Percentiles rank a stretch among this genome's conserved stretches.
Evolutionary conservation across 768 basidiomycete species (phyloP).

Genomic region (Exsudoporus frostii): DNA sequence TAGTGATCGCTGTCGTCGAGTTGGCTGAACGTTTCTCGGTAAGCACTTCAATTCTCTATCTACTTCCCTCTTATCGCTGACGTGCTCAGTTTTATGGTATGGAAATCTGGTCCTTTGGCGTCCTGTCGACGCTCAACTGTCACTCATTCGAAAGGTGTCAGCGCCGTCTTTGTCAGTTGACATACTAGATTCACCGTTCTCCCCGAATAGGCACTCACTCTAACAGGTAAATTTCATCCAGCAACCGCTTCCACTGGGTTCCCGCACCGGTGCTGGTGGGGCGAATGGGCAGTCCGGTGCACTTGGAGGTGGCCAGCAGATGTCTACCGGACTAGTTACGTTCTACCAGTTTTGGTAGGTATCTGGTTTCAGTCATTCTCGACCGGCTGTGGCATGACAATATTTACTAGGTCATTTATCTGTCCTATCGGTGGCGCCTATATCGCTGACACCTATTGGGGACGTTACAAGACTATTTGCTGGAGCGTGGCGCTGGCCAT

Average conservation of each 20-base stretch:
- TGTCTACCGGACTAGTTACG: slow-evolving; percentile 67
- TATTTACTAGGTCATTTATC: slow-evolving; percentile 57
- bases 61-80: background rate
- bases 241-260: slow-evolving; percentile 60
- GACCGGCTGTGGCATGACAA: background rate
- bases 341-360: slow-evolving; percentile 71
- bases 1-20: slow-evolving; percentile 66
- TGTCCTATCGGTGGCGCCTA: slow-evolving; percentile 69
- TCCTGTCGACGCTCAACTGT: background rate
- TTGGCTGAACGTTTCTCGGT: slow-evolving; percentile 74
- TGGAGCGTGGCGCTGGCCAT: slow-evolving; percentile 57
- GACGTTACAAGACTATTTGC: slow-evolving; percentile 72
- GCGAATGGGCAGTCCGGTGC: slow-evolving; percentile 60
- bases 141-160: slow-evolving; percentile 29
- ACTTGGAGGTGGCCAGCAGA: slow-evolving; percentile 61
- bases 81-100: slow-evolving; percentile 44
- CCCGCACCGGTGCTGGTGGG: slow-evolving; percentile 61
- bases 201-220: background rate
- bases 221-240: slow-evolving; percentile 73
- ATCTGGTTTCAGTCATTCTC: background rate
- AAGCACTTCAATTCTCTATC: slow-evolving; percentile 10
- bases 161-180: slow-evolving; percentile 38
- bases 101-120: slow-evolving; percentile 2
- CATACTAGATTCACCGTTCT: background rate
- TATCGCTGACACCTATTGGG: slow-evolving; percentile 68